Percentiles rank a stretch among this genome's conserved stretches.
phyloP scores from a whole-genome alignment of 495 filamentous ascomycete genomes.

The Zalerion maritima region DNA sequence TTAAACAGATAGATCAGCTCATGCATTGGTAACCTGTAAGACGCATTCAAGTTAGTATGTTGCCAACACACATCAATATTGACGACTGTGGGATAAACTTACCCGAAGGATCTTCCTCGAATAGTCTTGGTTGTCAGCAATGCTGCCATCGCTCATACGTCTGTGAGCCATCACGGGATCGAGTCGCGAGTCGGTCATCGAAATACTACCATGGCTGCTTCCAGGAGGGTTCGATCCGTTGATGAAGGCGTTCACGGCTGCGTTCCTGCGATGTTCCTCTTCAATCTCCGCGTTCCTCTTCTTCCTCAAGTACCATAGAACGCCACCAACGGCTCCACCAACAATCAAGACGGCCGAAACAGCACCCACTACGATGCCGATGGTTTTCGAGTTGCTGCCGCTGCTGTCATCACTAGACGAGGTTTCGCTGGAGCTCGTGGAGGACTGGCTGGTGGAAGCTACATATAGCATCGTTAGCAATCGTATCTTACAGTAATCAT shows the following conservation, averaged over 20 bases:
- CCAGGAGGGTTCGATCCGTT: conserved; percentile 41
- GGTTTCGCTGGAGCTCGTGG: conserved; percentile 1
- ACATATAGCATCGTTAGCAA: too few relatives aligned
- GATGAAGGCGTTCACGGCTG: conserved; percentile 52
- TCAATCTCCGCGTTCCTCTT: conserved; percentile 59
- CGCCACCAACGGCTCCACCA: conserved; percentile 59
- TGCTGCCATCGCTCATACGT: conserved; percentile 89
- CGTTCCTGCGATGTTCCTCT: conserved; percentile 64
- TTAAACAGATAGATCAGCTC: too few relatives aligned
- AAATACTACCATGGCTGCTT: conserved; percentile 36
- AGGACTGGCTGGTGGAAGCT: not conserved
- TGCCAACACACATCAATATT: not conserved
- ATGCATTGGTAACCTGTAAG: conserved; percentile 42
- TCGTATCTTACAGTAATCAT: too few relatives aligned
- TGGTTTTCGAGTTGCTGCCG: conserved; percentile 34
- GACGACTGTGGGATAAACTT: conserved; percentile 12
- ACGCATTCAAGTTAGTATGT: conserved; percentile 18
- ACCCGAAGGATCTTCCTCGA: conserved; percentile 92
- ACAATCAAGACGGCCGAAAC: conserved; percentile 85
- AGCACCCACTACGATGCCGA: conserved; percentile 36
- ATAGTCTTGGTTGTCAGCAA: conserved; percentile 95
- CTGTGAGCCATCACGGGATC: conserved; percentile 79
- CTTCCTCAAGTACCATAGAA: conserved; percentile 62
- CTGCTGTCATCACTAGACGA: conserved; percentile 14
- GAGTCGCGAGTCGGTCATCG: conserved; percentile 68